Base-by-base conservation (phyloP, 2,329 filamentous ascomycete species). In the Cladosporium sp. region DNA sequence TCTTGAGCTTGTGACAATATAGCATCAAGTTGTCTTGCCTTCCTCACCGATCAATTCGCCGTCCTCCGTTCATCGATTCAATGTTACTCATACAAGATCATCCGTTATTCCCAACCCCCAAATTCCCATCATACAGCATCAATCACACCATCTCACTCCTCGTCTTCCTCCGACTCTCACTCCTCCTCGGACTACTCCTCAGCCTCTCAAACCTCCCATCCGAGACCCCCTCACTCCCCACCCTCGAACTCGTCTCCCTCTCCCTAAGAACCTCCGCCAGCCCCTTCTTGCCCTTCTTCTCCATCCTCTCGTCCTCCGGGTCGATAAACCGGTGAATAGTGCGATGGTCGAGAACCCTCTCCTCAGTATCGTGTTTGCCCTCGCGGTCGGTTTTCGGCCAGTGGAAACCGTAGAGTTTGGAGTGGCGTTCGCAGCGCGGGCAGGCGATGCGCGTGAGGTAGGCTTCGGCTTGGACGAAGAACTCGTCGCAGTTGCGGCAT, bases 301-400 rank as follows among this genome's bases (percentile, higher is more conserved):
- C 76, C 51, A 64, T 65, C 14, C 74, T 65, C 68, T 78, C 77
- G 63, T 78, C 76, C 54, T 75, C 76, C 0, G 87, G 83, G 28
- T 88, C 85, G 6, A 97, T 80, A 73, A 97, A 97, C 0, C 94
- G 90, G 77, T 97, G 91, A 3, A 98, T 86, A 0, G 85, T 89
- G n/a, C 94, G 85, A 75, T 97, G 93, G 75, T 98, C 94, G 67
- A 95, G 83, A 0, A 96, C 82, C 6, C 87, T 78, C 71, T 87
- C 82, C 68, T 88, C 85, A 10, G 86, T 88, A 75, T 98, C 95
- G 24, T 86, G 78, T 18, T 87, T 87, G 0, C 92, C 92, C 30
- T 90, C 88, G 68, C 85, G 90, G 67, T 97, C 91, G 0, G 95
- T 98, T 82, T 99, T 97, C 6, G 95, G 95, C 95, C 95, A 99